These are phyloP conservation scores for Mycena filopes DNA, from an alignment of 768 basidiomycete genomes.

Conservation along the genomic window DNA sequence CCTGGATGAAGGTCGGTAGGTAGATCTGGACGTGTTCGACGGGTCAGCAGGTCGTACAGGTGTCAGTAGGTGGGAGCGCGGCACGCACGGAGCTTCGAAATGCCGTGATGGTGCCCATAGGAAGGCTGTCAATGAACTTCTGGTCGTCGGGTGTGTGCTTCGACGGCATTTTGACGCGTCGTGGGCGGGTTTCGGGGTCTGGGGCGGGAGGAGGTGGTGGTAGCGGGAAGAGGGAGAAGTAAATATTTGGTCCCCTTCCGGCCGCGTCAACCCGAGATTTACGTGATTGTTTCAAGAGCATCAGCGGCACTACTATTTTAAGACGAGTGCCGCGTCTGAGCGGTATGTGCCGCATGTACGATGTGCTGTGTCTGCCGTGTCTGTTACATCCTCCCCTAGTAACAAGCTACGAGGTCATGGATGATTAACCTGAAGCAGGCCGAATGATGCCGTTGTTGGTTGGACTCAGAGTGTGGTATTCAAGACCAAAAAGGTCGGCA, in stretches of 20 bases:
- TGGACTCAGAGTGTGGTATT: too few species aligned
- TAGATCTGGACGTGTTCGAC: constrained; percentile 1
- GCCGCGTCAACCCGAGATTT: background rate
- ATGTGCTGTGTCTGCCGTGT: too few species aligned
- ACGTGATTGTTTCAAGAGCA: background rate
- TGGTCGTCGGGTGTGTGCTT: constrained; percentile 7
- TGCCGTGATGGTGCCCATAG: constrained; percentile 8
- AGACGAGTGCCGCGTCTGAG: background rate
- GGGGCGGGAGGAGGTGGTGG: background rate
- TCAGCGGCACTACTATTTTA: background rate
- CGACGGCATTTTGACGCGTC: constrained; percentile 4
- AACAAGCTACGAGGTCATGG: too few species aligned
- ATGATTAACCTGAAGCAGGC: too few species aligned
- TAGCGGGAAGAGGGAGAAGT: background rate
- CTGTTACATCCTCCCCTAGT: too few species aligned
- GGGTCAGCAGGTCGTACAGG: background rate
- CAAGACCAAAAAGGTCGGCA: too few species aligned
- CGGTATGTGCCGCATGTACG: background rate
- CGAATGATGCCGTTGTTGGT: too few species aligned
- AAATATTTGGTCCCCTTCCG: constrained; percentile 4
- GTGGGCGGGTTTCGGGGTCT: background rate
- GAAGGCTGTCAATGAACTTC: background rate
- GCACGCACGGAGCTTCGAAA: constrained; percentile 16
- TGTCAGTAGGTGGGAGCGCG: background rate
- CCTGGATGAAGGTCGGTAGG: background rate